Conservation (phyloP, 495 filamentous ascomycete genomes). For the Aspergillus olivimuriae region DNA sequence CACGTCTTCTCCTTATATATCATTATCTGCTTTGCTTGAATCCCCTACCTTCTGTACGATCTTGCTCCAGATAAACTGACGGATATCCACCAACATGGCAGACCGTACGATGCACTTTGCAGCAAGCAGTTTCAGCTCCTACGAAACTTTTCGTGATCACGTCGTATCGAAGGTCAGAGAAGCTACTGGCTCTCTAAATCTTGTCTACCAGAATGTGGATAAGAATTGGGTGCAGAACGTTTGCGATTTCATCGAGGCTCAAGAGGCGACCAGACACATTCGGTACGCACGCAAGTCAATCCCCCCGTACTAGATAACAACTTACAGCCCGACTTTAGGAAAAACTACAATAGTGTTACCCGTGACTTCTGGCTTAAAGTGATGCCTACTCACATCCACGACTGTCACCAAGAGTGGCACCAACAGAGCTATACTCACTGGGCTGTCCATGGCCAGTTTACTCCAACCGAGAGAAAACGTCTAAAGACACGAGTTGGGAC, state of each 20-base stretch:
- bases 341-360: not conserved
- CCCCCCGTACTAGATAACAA: not conserved
- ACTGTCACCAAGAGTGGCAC: no score
- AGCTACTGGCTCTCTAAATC: not conserved
- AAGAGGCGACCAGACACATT: not conserved
- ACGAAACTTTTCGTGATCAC: not conserved
- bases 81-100: not conserved
- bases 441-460: no score
- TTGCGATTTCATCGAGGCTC: not conserved
- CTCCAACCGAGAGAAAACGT: no score
- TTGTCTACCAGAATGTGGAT: not conserved
- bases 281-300: not conserved
- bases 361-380: not conserved
- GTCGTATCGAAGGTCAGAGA: not conserved
- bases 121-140: not conserved
- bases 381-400: no score
- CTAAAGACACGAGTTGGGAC: not conserved
- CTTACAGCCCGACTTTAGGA: not conserved
- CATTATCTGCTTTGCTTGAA: constrained; percentile 7
- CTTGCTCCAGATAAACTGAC: not conserved
- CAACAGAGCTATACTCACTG: no score
- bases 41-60: no score
- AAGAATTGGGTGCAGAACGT: not conserved
- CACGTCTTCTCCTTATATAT: not conserved
- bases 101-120: not conserved